These are phyloP conservation scores for Pyrus betulifolia DNA, from an alignment of 306 rosid genomes.

Conservation along the genomic window DNA sequence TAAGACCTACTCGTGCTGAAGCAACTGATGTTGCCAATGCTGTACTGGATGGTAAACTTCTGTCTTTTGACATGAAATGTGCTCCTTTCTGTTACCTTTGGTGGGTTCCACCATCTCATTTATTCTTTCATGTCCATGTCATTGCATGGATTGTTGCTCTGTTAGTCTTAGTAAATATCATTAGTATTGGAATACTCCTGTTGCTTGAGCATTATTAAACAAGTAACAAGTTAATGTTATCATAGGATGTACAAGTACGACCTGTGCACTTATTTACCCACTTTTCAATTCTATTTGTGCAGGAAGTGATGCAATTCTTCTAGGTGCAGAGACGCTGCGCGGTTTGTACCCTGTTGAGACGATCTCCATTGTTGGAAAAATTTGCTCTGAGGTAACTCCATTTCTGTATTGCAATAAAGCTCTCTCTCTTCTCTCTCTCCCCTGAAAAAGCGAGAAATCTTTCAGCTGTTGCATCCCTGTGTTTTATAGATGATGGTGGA, in stretches of 20 bases:
- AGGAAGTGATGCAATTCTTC: constrained; percentile 95
- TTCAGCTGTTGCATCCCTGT: neutral
- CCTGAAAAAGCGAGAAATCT: neutral
- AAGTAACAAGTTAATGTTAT: neutral
- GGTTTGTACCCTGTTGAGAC: constrained; percentile 90
- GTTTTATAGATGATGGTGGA: neutral
- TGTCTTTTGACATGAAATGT: neutral
- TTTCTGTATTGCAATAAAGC: neutral
- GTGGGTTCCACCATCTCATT: neutral
- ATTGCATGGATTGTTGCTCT: neutral
- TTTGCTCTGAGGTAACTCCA: constrained; percentile 72
- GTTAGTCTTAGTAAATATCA: neutral
- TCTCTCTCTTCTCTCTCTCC: neutral
- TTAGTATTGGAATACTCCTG: neutral
- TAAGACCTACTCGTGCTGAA: constrained; percentile 98
- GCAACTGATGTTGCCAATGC: constrained; percentile 99
- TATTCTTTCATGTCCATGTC: neutral
- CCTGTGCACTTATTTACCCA: neutral
- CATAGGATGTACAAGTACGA: neutral
- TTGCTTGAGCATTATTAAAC: neutral
- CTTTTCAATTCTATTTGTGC: constrained; percentile 2
- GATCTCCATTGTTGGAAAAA: constrained; percentile 71
- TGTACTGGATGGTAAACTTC: constrained; percentile 60
- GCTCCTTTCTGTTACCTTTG: constrained; percentile 1
- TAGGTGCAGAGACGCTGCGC: constrained; percentile 91